Conservation (phyloP, 2,329 filamentous ascomycete genomes). For the Fusarium temperatum region DNA sequence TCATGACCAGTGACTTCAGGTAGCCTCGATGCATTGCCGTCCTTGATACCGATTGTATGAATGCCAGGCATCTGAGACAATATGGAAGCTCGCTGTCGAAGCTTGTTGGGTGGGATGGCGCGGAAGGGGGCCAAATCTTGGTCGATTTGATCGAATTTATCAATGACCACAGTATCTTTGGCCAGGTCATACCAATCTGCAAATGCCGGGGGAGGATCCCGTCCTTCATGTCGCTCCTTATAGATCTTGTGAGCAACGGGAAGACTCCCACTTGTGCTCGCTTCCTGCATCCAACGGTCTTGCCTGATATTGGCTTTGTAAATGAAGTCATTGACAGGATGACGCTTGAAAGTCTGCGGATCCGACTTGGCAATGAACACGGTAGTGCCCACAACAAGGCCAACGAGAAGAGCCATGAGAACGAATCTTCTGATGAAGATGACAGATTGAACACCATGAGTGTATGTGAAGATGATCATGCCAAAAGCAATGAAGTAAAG, state of each 20-base stretch:
- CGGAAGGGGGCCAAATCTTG: slow-evolving; percentile 80
- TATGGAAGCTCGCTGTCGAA: slow-evolving; percentile 66
- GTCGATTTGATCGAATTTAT: slow-evolving; percentile 83
- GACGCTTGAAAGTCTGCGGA: slow-evolving; percentile 45
- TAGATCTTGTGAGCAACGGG: slow-evolving; percentile 59
- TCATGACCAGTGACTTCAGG: slow-evolving; percentile 46
- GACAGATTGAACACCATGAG: slow-evolving; percentile 54
- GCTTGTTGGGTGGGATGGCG: slow-evolving; percentile 72
- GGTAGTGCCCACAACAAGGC: slow-evolving; percentile 49
- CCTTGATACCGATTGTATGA: slow-evolving; percentile 65
- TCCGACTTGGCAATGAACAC: slow-evolving; percentile 49
- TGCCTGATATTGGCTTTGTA: slow-evolving; percentile 58
- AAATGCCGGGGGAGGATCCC: slow-evolving; percentile 81
- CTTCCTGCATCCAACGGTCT: slow-evolving; percentile 60
- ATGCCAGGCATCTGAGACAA: slow-evolving; percentile 55
- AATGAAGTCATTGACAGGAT: slow-evolving; percentile 60
- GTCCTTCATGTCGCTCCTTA: slow-evolving; percentile 64
- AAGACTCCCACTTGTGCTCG: slow-evolving; percentile 57
- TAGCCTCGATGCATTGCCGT: slow-evolving; percentile 66
- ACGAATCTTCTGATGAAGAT: slow-evolving; percentile 54
- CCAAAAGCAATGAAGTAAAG: slow-evolving; percentile 53
- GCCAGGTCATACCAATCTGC: slow-evolving; percentile 87
- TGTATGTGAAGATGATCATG: slow-evolving; percentile 55
- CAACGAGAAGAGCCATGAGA: slow-evolving; percentile 51
- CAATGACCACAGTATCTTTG: slow-evolving; percentile 75